These are phyloP conservation scores for Blakeslea trispora DNA, from an alignment of 371 early-diverging fungal species.

Conservation along the genomic window DNA sequence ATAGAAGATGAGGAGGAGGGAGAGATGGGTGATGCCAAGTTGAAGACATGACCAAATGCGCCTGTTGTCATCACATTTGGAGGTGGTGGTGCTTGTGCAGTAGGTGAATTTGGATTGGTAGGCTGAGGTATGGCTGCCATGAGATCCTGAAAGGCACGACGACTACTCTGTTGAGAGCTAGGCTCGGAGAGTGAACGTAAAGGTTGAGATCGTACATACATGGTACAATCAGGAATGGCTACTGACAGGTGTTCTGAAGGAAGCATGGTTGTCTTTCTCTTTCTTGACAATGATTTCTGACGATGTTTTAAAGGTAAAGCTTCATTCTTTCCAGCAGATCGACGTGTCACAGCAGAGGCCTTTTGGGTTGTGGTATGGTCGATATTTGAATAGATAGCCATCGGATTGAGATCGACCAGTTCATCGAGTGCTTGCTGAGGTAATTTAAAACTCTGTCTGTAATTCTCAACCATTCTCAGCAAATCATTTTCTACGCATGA, in stretches of 20 bases:
- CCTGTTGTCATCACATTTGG: constrained; percentile 3
- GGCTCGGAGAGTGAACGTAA: constrained; percentile 22
- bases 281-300: not conserved
- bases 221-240: constrained; percentile 20
- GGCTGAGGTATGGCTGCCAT: constrained; percentile 7
- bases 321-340: not conserved
- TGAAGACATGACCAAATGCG: constrained; percentile 7
- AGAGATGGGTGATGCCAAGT: constrained; percentile 15
- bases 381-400: constrained; percentile 17
- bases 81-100: too few species aligned
- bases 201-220: constrained; percentile 27
- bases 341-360: not conserved
- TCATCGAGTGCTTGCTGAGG: constrained; percentile 11
- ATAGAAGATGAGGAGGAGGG: constrained; percentile 13
- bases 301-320: not conserved
- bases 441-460: constrained; percentile 7
- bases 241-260: constrained; percentile 3
- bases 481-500: constrained; percentile 39
- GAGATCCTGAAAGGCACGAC: constrained; percentile 12
- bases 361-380: constrained; percentile 10
- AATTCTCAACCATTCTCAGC: constrained; percentile 33
- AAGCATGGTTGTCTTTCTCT: not conserved
- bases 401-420: constrained; percentile 18
- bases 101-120: too few species aligned
- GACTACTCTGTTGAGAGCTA: constrained; percentile 9